phyloP scores from a whole-genome alignment of 2,329 filamentous ascomycete genomes.

The Fusarium sp. region DNA sequence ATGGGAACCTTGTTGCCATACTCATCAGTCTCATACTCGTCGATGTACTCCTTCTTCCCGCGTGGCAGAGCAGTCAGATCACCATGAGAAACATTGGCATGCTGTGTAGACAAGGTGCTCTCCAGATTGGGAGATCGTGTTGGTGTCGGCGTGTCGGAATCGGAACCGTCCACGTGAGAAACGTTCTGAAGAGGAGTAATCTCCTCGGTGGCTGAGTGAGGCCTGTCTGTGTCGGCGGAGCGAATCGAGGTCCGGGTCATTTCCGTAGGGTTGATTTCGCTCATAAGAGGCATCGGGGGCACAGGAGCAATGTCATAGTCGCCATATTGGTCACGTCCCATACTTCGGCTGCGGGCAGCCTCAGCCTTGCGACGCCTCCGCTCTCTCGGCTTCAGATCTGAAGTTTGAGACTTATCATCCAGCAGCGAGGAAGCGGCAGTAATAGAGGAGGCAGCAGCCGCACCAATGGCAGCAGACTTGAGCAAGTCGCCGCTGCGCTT shows the following conservation, averaged over 20 bases:
- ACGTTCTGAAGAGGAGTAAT: constrained; percentile 73
- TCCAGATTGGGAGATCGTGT: constrained; percentile 68
- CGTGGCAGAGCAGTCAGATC: constrained; percentile 68
- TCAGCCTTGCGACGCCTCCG: constrained; percentile 66
- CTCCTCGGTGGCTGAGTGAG: constrained; percentile 75
- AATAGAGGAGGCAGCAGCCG: constrained; percentile 54
- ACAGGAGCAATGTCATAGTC: constrained; percentile 68
- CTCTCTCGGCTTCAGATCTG: constrained; percentile 64
- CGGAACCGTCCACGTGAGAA: constrained; percentile 70
- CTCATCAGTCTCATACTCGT: constrained; percentile 62
- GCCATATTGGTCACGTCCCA: constrained; percentile 61
- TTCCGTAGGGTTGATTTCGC: constrained; percentile 87
- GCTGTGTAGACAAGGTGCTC: constrained; percentile 74
- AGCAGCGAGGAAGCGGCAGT: constrained; percentile 49
- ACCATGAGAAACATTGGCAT: constrained; percentile 72
- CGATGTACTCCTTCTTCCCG: constrained; percentile 56
- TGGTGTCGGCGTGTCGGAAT: constrained; percentile 72
- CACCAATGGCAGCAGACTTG: constrained; percentile 60
- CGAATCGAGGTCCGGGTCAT: constrained; percentile 89
- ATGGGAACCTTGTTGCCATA: constrained; percentile 57
- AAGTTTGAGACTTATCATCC: constrained; percentile 57
- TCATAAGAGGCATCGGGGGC: constrained; percentile 89
- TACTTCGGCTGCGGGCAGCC: constrained; percentile 58
- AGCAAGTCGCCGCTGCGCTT: constrained; percentile 58
- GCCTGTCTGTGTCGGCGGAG: constrained; percentile 81